phyloP scores from a whole-genome alignment of 2,329 filamentous ascomycete genomes.

The Sporothrix dimorphospora region DNA sequence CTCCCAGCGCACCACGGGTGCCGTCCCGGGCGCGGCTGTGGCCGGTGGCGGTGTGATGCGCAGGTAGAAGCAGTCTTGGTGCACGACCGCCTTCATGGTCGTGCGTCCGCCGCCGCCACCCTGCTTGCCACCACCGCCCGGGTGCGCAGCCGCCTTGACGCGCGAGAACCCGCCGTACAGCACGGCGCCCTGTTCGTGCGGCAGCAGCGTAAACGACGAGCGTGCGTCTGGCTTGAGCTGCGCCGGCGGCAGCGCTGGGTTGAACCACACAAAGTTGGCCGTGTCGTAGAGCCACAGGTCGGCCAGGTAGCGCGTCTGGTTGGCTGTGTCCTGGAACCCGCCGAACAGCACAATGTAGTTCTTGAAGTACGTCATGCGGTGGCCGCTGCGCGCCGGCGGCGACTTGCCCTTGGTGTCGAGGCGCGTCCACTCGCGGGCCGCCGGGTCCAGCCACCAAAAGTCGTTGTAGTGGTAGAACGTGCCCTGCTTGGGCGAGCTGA shows the following conservation, averaged over 20 bases:
- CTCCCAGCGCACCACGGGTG: constrained; percentile 85
- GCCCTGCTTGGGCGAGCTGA: constrained; percentile 93
- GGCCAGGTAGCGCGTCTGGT: constrained; percentile 89
- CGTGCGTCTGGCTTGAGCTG: constrained; percentile 87
- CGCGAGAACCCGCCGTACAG: constrained; percentile 93
- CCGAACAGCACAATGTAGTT: constrained; percentile 96
- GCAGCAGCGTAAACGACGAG: constrained; percentile 89
- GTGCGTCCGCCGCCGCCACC: constrained; percentile 64
- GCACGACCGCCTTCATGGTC: constrained; percentile 81
- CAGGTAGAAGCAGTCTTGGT: constrained; percentile 94
- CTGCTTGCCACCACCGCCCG: constrained; percentile 58
- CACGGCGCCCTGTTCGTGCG: constrained; percentile 86
- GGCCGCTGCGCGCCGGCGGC: constrained; percentile 84
- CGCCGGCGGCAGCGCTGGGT: constrained; percentile 72
- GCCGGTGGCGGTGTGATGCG: constrained; percentile 73
- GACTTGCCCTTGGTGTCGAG: constrained; percentile 77
- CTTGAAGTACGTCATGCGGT: constrained; percentile 96
- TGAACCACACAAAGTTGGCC: constrained; percentile 80
- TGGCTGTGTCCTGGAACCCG: constrained; percentile 95
- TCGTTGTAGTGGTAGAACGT: constrained; percentile 99
- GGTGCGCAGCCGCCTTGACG: constrained; percentile 73
- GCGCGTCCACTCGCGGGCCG: constrained; percentile 84
- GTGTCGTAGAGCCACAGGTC: constrained; percentile 98
- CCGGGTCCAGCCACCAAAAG: constrained; percentile 91
- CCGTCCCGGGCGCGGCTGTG: constrained; percentile 66